Evolutionary conservation across 1,139 yeast genomes (phyloP).

Genomic region (Saccharomyces hybrid): DNA sequence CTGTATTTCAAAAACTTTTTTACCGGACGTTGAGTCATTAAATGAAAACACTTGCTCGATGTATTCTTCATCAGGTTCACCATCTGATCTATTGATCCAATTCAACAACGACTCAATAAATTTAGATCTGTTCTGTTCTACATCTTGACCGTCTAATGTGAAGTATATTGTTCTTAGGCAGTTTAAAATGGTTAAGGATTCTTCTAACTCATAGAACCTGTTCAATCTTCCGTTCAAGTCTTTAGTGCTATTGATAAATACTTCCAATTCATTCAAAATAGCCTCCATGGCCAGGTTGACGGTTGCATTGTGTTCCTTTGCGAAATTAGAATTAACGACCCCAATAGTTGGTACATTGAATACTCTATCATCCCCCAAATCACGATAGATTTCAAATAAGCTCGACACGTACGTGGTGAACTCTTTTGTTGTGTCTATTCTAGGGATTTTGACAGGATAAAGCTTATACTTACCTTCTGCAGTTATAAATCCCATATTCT

Average conservation of each 20-base stretch:
- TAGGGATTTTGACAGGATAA: constrained; percentile 37
- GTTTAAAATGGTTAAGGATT: constrained; percentile 45
- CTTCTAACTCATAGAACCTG: constrained; percentile 39
- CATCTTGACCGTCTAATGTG: constrained; percentile 37
- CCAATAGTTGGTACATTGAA: constrained; percentile 36
- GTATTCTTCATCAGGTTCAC: constrained; percentile 46
- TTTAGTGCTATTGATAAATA: constrained; percentile 24
- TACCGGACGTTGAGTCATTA: constrained; percentile 11
- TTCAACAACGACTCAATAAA: constrained; percentile 33
- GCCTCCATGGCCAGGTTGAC: constrained; percentile 33
- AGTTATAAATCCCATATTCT: constrained; percentile 37
- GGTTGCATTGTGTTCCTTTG: constrained; percentile 29
- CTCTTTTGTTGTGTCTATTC: constrained; percentile 33
- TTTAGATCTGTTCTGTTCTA: constrained; percentile 33
- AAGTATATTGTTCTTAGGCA: constrained; percentile 52
- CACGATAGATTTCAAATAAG: constrained; percentile 34
- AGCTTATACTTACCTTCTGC: constrained; percentile 31
- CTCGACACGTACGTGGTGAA: constrained; percentile 35
- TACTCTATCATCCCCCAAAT: constrained; percentile 34
- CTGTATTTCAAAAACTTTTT: constrained; percentile 46
- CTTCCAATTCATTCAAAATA: constrained; percentile 32
- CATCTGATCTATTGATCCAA: constrained; percentile 65
- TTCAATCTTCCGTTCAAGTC: constrained; percentile 12
- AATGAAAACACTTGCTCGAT: constrained; percentile 28
- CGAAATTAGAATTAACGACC: constrained; percentile 31